Conservation (phyloP, 2,329 filamentous ascomycete genomes). For the Pseudogymnoascus sp. region DNA sequence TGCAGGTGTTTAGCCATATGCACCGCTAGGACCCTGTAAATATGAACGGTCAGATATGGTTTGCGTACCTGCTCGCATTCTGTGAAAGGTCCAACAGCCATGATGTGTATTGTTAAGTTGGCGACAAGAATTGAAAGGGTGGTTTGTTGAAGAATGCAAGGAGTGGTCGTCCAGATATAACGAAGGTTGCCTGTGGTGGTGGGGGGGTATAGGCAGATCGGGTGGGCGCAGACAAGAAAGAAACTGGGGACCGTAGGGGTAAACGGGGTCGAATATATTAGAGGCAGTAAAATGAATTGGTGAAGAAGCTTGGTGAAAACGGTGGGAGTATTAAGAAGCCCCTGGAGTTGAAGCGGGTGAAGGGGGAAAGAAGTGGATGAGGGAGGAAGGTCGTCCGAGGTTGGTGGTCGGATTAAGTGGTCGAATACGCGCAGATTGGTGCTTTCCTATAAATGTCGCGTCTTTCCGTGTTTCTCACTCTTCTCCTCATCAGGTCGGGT, state of each 20-base stretch:
- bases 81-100: slow-evolving; percentile 10
- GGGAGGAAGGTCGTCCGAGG: slow-evolving; percentile 7
- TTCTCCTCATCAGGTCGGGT: not conserved
- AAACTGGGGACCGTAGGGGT: not conserved
- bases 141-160: not conserved
- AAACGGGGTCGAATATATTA: not conserved
- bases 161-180: slow-evolving; percentile 1
- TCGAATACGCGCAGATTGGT: slow-evolving; percentile 9
- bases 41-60: not conserved
- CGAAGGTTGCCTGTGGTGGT: not conserved
- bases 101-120: slow-evolving; percentile 9
- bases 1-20: not conserved
- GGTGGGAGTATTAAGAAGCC: not conserved
- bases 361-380: slow-evolving; percentile 4
- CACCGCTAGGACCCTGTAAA: not conserved
- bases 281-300: not conserved
- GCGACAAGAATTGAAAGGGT: not conserved
- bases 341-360: not conserved
- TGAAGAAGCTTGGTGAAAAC: not conserved
- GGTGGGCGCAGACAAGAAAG: slow-evolving; percentile 3
- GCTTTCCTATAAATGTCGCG: slow-evolving; percentile 7
- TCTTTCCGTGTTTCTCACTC: slow-evolving; percentile 8
- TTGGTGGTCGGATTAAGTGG: slow-evolving; percentile 10
- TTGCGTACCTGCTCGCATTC: slow-evolving; percentile 18
- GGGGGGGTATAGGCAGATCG: not conserved